phyloP scores from a whole-genome alignment of 1,284 basidiomycete genomes.

The Melampsora americana region DNA sequence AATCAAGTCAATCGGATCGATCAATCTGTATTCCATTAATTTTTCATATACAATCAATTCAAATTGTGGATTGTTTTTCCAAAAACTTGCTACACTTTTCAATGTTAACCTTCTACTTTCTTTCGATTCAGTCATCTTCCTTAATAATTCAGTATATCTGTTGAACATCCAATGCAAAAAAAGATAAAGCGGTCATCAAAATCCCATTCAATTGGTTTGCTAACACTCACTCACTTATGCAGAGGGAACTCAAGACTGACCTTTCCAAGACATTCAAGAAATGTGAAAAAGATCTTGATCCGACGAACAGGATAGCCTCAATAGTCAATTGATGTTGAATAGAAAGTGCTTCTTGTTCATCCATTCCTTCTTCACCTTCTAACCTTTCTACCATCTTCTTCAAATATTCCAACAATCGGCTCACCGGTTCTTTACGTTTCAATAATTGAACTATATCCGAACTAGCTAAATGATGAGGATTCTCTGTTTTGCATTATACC shows the following conservation, averaged over 20 bases:
- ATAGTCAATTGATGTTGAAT: conserved; percentile 70
- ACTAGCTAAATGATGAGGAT: conserved; percentile 74
- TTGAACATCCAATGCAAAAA: not conserved
- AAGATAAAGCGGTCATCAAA: not conserved
- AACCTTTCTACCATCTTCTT: conserved; percentile 67
- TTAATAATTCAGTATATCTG: conserved; percentile 80
- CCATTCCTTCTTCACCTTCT: conserved; percentile 57
- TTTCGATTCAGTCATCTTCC: conserved; percentile 64
- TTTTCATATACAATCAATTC: conserved; percentile 91
- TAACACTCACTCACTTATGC: too few species aligned
- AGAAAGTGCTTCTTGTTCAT: conserved; percentile 38
- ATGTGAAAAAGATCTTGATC: conserved; percentile 93
- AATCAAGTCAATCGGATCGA: conserved; percentile 88
- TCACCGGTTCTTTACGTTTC: conserved; percentile 65
- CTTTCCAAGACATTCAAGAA: conserved; percentile 93
- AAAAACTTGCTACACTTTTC: conserved; percentile 69
- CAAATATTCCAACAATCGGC: conserved; percentile 74
- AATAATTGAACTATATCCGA: conserved; percentile 75
- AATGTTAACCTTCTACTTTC: conserved; percentile 69
- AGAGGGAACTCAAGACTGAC: conserved; percentile 33
- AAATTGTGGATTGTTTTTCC: conserved; percentile 77
- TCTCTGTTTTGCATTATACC: conserved; percentile 57
- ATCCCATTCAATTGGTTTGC: too few species aligned
- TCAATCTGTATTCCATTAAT: conserved; percentile 94
- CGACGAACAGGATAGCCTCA: conserved; percentile 84